Conservation (phyloP, 2,329 filamentous ascomycete species). For the Aspergillus chevalieri region DNA sequence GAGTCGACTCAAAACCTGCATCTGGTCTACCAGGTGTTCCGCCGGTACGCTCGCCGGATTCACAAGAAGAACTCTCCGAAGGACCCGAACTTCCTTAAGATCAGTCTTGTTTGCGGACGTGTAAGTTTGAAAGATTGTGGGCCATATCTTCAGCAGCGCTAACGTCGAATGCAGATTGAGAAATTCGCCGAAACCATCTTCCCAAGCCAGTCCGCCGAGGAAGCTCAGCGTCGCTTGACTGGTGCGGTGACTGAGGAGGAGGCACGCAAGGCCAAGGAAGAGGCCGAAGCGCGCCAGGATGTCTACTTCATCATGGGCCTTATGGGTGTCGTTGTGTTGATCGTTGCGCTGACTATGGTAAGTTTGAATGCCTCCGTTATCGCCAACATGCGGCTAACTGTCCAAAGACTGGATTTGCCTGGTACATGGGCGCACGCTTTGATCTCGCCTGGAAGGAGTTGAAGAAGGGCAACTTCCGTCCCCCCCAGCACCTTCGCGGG, state of each 20-base stretch:
- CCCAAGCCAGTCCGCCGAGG: conserved; percentile 70
- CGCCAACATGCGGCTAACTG: neutral
- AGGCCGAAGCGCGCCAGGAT: conserved; percentile 49
- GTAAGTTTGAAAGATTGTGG: conserved; percentile 40
- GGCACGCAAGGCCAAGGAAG: conserved; percentile 44
- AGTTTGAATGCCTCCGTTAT: conserved; percentile 22
- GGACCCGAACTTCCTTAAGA: conserved; percentile 86
- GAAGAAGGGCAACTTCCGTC: conserved; percentile 43
- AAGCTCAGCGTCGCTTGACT: conserved; percentile 39
- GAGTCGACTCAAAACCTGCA: conserved; percentile 86
- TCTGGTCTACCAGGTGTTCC: conserved; percentile 75
- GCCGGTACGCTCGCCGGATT: conserved; percentile 70
- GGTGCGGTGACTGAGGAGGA: conserved; percentile 55
- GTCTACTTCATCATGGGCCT: conserved; percentile 60
- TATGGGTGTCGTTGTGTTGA: conserved; percentile 64
- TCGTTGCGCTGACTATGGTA: conserved; percentile 78
- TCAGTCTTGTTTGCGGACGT: conserved; percentile 84
- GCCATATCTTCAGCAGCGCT: neutral
- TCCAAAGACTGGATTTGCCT: conserved; percentile 66
- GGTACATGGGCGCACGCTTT: conserved; percentile 74
- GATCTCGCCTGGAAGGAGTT: conserved; percentile 61
- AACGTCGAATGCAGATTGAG: conserved; percentile 59
- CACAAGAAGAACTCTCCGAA: conserved; percentile 89
- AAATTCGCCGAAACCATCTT: conserved; percentile 93
- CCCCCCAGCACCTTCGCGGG: conserved; percentile 20